Evolutionary conservation across 1,139 yeast genomes (phyloP), one percentile per base, ranked within the genome.

Genomic region (Zygotorulaspora mrakii): DNA sequence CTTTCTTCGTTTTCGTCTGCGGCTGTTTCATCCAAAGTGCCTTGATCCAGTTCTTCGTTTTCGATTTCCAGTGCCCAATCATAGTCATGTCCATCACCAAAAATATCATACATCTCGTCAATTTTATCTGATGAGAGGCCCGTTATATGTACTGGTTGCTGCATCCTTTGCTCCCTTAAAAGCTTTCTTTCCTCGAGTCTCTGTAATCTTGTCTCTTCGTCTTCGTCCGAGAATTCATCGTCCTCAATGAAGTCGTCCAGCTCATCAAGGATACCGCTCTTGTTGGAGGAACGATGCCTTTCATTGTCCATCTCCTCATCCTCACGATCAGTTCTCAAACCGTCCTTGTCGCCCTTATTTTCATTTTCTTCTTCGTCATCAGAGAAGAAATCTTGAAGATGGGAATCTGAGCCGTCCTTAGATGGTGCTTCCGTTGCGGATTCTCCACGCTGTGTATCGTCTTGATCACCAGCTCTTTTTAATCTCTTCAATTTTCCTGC

Each of bases 41-140:
- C 70, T 18, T 61, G 68, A 5, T 55, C 64, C 23, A 67, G 65
- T 32, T 69, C 76, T 45, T 79, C 82, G 50, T 81, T 85, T 65
- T 87, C 95, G 23, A 88, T 89, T 55, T 87, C 96, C 45, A 94
- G 71, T 2, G 98, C 98, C 97, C 97, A 91, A 47, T 87, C 96
- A 64, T 91, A 91, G 61, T 89, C 97, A 46, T 82, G 91, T 33
- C 98, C 99, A 62, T 88, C 94, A 47, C 99, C 99, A 60, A 91
- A 91, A 7, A 91, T 89, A 62, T 91, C 98, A 57, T 80, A 88
- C 55, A 91, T 76, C 61, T 91, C 97, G 54, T 87, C 94, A 49
- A 89, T 76, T 61, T 88, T 86, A 58, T 91, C 98, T 47, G 94
- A 82, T 54, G 94, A 96, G 32, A 91, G 82, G 37, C 81, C 87